A percentile compares a stretch with the other conserved stretches of the same genome.
Conservation (phyloP, 176 grass and related monocot species). For the Aegilops umbellulata region DNA sequence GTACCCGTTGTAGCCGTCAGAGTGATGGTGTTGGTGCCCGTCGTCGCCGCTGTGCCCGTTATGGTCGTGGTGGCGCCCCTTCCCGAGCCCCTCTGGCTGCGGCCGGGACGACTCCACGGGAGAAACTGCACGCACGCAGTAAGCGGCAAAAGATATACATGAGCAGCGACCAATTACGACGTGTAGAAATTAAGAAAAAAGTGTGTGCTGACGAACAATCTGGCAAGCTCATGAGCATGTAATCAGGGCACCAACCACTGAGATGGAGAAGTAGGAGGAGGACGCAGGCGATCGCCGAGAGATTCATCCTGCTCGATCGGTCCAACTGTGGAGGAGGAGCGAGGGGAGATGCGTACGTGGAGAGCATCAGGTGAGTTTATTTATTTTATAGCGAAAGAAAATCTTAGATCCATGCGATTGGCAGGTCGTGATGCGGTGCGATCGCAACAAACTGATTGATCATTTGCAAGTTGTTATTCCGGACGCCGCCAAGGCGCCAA, state of each 20-base stretch:
- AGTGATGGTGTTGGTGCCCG: not conserved
- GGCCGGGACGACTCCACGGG: not conserved
- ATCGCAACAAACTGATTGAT: too few relatives aligned
- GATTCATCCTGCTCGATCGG: not conserved
- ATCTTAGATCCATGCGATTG: too few relatives aligned
- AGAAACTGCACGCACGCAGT: not conserved
- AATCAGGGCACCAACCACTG: not conserved
- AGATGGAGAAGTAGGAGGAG: not conserved
- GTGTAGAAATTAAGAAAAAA: not conserved
- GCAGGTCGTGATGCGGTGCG: too few relatives aligned
- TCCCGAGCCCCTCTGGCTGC: not conserved
- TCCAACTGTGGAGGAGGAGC: too few relatives aligned
- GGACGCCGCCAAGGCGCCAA: too few relatives aligned
- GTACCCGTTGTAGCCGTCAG: not conserved
- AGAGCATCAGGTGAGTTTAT: too few relatives aligned
- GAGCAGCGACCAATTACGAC: too few relatives aligned
- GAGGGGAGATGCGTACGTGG: too few relatives aligned
- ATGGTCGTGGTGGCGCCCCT: not conserved
- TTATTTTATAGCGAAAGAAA: too few relatives aligned
- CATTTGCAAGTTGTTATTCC: too few relatives aligned
- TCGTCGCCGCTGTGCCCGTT: too few relatives aligned
- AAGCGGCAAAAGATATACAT: too few relatives aligned
- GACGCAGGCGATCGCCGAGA: not conserved
- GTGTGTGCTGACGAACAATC: not conserved
- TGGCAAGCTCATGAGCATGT: not conserved